Conservation (phyloP, 176 grass and related monocot genomes). For the Ananas comosus region DNA sequence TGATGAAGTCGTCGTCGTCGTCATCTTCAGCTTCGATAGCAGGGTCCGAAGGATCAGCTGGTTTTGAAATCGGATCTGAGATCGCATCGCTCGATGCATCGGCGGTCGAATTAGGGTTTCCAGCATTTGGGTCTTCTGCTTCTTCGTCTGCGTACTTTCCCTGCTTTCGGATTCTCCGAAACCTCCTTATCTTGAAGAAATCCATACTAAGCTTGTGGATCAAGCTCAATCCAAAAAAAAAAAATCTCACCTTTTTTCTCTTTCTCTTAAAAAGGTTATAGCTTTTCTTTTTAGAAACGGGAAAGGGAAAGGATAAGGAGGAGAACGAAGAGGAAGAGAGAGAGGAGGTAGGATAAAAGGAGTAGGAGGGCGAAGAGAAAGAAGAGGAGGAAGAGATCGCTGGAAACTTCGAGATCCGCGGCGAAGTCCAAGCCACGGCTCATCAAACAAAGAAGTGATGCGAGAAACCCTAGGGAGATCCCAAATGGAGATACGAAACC, state of each 20-base stretch:
- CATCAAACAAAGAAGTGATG: constrained; percentile 1
- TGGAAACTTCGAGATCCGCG: constrained; percentile 6
- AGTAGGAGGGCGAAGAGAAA: constrained; percentile 12
- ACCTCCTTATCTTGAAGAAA: constrained; percentile 76
- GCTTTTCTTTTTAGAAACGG: too few species aligned
- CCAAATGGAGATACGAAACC: too few species aligned
- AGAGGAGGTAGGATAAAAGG: not conserved
- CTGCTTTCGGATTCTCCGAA: constrained; percentile 34
- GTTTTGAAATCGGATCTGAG: constrained; percentile 25
- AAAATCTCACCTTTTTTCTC: not conserved
- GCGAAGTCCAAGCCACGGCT: constrained; percentile 16
- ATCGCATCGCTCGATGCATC: constrained; percentile 13
- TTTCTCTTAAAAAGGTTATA: not conserved
- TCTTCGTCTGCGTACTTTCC: constrained; percentile 9
- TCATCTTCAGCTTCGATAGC: constrained; percentile 17
- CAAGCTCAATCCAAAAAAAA: not conserved
- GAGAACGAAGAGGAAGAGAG: not conserved
- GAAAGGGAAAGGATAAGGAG: not conserved
- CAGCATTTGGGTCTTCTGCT: constrained; percentile 15
- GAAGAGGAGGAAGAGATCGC: constrained; percentile 6
- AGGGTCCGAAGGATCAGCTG: not conserved
- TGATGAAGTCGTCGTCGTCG: constrained; percentile 68
- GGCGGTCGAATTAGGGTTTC: constrained; percentile 7
- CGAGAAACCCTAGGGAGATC: not conserved
- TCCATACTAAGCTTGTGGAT: constrained; percentile 39